Evolutionary conservation across 2,329 filamentous ascomycete species (phyloP).

Genomic region (Emericellopsis atlantica): DNA sequence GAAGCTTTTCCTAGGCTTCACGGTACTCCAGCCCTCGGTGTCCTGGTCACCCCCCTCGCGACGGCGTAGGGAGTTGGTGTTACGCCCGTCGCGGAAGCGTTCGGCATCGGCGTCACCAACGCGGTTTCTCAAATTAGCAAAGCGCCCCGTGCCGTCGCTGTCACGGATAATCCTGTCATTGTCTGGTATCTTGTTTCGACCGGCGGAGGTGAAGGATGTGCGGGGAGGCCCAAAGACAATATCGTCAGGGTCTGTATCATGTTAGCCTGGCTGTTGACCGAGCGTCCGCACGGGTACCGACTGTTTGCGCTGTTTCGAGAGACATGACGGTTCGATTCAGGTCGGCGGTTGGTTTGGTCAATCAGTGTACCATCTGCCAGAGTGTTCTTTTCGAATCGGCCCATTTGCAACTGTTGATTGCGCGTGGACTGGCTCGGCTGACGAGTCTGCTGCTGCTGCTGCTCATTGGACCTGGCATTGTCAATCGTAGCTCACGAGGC

Average conservation of each 20-base stretch:
- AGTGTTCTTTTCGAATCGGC: constrained; percentile 22
- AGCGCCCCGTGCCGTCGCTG: constrained; percentile 41
- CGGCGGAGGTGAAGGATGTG: constrained; percentile 72
- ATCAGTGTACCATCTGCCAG: constrained; percentile 29
- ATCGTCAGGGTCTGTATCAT: constrained; percentile 54
- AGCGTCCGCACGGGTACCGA: constrained; percentile 20
- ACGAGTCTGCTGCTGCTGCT: constrained; percentile 3
- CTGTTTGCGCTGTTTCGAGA: constrained; percentile 44
- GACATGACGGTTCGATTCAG: constrained; percentile 38
- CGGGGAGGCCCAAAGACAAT: constrained; percentile 78
- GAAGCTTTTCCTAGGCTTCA: constrained; percentile 63
- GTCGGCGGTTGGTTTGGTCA: constrained; percentile 38
- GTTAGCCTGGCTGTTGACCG: neutral
- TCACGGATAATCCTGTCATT: constrained; percentile 41
- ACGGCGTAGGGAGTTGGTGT: constrained; percentile 31
- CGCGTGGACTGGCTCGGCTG: constrained; percentile 32
- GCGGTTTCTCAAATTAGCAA: constrained; percentile 40
- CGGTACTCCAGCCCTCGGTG: constrained; percentile 61
- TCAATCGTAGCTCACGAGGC: constrained; percentile 8
- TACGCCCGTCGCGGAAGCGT: constrained; percentile 33
- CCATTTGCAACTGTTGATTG: constrained; percentile 19
- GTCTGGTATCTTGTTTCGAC: constrained; percentile 43
- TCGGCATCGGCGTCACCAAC: constrained; percentile 38
- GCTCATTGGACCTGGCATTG: constrained; percentile 3
- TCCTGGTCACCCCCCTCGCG: constrained; percentile 45